Conservation (phyloP, 768 basidiomycete species). For the Lactarius deliciosus region DNA sequence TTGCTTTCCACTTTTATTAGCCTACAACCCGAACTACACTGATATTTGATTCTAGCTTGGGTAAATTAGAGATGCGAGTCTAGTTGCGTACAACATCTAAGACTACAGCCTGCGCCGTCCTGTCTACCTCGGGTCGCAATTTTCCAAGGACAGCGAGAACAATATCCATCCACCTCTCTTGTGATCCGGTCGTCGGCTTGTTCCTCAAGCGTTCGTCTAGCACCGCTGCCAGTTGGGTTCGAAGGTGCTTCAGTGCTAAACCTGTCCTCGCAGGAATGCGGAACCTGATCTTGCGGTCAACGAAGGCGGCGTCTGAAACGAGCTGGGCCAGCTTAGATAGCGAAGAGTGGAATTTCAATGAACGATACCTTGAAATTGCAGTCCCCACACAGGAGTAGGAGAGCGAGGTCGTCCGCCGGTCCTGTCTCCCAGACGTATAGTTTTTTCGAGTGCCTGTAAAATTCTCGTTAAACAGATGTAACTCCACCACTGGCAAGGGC, state of each 20-base stretch:
- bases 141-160: slow-evolving; percentile 63
- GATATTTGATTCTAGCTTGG: neutral
- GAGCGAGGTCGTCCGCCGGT: slow-evolving; percentile 78
- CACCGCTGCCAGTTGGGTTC: slow-evolving; percentile 56
- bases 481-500: slow-evolving; percentile 29
- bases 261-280: slow-evolving; percentile 66
- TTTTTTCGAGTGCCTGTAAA: slow-evolving; percentile 84
- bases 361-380: slow-evolving; percentile 75
- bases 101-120: slow-evolving; percentile 13
- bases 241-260: slow-evolving; percentile 78
- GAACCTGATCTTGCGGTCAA: slow-evolving; percentile 87
- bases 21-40: neutral
- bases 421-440: slow-evolving; percentile 93
- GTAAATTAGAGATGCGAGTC: slow-evolving; percentile 3
- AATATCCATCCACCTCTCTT: slow-evolving; percentile 71
- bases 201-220: slow-evolving; percentile 68
- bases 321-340: slow-evolving; percentile 47
- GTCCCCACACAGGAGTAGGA: slow-evolving; percentile 87
- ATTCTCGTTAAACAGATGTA: neutral
- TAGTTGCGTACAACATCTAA: slow-evolving; percentile 22
- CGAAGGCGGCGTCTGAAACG: slow-evolving; percentile 61
- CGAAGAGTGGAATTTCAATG: slow-evolving; percentile 1
- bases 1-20: neutral
- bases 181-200: slow-evolving; percentile 55
- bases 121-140: slow-evolving; percentile 35